phyloP scores from a whole-genome alignment of 2,329 filamentous ascomycete species.

The Ophiocordyceps camponoti-saundersi region DNA sequence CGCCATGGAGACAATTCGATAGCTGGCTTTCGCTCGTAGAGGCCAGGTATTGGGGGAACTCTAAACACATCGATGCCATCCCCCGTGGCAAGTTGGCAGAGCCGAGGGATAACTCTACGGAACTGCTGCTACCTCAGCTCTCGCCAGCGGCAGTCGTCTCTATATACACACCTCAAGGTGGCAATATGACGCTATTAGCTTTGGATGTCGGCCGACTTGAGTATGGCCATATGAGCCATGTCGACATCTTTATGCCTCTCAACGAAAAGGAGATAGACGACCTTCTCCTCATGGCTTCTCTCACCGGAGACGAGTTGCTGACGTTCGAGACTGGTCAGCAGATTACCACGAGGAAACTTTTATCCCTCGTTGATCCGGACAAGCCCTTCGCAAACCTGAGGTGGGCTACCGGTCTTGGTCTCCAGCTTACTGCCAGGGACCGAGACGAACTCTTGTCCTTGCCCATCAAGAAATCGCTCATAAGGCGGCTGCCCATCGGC shows the following conservation, averaged over 20 bases:
- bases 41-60: not conserved
- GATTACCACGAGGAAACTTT: not conserved
- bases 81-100: not conserved
- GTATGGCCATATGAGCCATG: constrained; percentile 1
- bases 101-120: not conserved
- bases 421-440: not conserved
- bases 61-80: not conserved
- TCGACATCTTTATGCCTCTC: constrained; percentile 1
- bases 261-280: not conserved
- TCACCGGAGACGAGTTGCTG: constrained; percentile 1
- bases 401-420: not conserved
- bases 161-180: not conserved
- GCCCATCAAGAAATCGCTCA: not conserved
- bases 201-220: constrained; percentile 1
- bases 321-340: not conserved
- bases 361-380: not conserved
- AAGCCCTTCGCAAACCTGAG: not conserved
- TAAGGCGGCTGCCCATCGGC: not conserved
- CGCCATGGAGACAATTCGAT: constrained; percentile 1
- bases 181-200: not conserved
- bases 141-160: not conserved
- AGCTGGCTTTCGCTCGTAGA: not conserved
- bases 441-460: not conserved
- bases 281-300: not conserved
- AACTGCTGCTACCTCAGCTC: not conserved